A percentile compares a stretch with the other conserved stretches of the same genome.
Conservation (phyloP, 345 rosid genomes). For the Ailanthus altissimus region DNA sequence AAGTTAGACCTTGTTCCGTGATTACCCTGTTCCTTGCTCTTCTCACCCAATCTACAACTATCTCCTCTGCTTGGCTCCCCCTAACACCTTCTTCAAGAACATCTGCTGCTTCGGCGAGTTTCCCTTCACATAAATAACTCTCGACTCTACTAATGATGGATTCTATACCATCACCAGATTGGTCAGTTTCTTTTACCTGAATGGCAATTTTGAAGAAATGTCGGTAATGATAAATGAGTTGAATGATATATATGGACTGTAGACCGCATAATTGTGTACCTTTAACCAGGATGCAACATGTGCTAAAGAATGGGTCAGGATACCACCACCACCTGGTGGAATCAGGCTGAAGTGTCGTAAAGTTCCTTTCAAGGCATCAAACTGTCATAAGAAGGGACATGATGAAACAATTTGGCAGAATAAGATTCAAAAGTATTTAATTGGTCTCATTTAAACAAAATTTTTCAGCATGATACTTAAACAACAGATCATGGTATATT, state of each 20-base stretch:
- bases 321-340: constrained; percentile 89
- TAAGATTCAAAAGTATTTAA: not conserved
- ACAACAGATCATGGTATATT: not conserved
- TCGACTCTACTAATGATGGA: constrained; percentile 69
- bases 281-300: constrained; percentile 81
- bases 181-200: constrained; percentile 70
- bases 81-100: constrained; percentile 82
- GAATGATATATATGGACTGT: not conserved
- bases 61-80: constrained; percentile 85
- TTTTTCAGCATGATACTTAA: not conserved
- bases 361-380: constrained; percentile 73
- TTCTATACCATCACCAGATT: constrained; percentile 73
- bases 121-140: constrained; percentile 72
- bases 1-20: constrained; percentile 78
- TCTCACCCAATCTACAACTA: constrained; percentile 69
- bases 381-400: constrained; percentile 43
- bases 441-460: too few relatives aligned
- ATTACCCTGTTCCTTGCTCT: constrained; percentile 81
- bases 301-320: constrained; percentile 79
- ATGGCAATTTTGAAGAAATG: not conserved
- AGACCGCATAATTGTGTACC: constrained; percentile 41
- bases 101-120: constrained; percentile 86
- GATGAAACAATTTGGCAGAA: not conserved
- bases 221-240: not conserved
- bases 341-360: constrained; percentile 85